Evolutionary conservation across 257 asterid genomes (phyloP), one percentile per base, ranked within the genome.

Genomic region (Solanum boliviense): DNA sequence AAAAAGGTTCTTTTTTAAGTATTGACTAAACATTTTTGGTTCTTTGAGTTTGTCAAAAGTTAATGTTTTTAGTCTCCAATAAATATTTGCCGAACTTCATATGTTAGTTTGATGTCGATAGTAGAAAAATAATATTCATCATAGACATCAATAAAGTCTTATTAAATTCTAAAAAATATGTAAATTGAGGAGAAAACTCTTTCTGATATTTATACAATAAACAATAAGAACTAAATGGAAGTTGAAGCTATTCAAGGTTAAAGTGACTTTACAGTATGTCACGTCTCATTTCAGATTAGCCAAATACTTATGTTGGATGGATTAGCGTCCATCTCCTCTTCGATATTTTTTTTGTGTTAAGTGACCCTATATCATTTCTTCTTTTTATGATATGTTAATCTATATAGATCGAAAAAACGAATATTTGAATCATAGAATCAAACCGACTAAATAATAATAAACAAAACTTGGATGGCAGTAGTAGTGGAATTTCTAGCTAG

Each of bases 191-290:
- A 60, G 70, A 60, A 60, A 46, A 46, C 0, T 1, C 0, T 12
- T 12, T 44, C 16, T 44, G 16, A 10, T 44, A 5, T 44, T 44
- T 3, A 4, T 44, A 44, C 16, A 44, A 41, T 39, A 39, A 39
- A 0, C 27, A 20, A 1, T 20, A 58, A 0, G 6, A 10, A 4
- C 2, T 9, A 1, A 60, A 60, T 3, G 23, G 13, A 60, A 60
- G 65, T 56, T 7, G 2, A 56, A 56, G 2, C 0, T 0, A 0
- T 20, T 18, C 1, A 1, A 56, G 25, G 11, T 56, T 56, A 20
- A 56, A 25, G 27, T 58, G 27, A 0, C 0, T 21, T 21, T 21
- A 4, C 4, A 1, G 2, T 20, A 1, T 58, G 13, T 0, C 68
- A 58, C 20, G 1, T 21, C 27, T 20, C 25, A 58, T 3, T 9